These are phyloP conservation scores for Colletotrichum coccodes DNA, from an alignment of 2,329 filamentous ascomycete genomes.

Conservation along the genomic window DNA sequence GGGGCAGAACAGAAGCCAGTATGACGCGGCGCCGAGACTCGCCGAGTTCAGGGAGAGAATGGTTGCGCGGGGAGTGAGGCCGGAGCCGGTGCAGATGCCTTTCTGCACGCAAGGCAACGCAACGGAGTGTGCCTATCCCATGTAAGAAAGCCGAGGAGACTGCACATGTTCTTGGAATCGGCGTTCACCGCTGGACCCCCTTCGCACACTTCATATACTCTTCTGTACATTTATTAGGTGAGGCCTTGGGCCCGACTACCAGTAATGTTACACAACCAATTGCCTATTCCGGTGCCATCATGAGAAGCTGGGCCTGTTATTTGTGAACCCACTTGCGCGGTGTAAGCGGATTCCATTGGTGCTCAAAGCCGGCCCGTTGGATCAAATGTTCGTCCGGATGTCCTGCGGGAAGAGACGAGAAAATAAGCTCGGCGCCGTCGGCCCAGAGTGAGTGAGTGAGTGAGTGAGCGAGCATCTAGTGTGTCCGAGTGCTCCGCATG, in stretches of 20 bases:
- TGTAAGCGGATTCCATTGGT: neutral
- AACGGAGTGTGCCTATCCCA: conserved; percentile 27
- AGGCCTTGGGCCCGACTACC: neutral
- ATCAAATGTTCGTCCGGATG: conserved; percentile 12
- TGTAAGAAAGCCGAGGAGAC: neutral
- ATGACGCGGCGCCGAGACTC: conserved; percentile 75
- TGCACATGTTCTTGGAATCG: too few relatives aligned
- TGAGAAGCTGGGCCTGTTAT: neutral
- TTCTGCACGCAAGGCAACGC: conserved; percentile 73
- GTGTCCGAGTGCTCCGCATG: neutral
- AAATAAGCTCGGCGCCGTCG: neutral
- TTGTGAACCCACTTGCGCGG: neutral
- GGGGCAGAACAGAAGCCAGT: conserved; percentile 76
- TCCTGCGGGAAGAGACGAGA: neutral
- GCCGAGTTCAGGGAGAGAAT: conserved; percentile 82
- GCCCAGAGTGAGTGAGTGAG: neutral
- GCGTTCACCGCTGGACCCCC: too few relatives aligned
- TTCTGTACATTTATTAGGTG: neutral
- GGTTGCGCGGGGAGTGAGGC: conserved; percentile 72
- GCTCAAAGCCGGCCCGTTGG: conserved; percentile 2
- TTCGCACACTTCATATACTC: neutral
- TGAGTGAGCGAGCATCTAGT: neutral
- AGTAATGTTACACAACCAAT: neutral
- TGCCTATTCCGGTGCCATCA: neutral
- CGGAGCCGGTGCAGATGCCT: conserved; percentile 75